phyloP scores from a whole-genome alignment of 116 monocot genomes.

The Cymodocea nodosa region DNA sequence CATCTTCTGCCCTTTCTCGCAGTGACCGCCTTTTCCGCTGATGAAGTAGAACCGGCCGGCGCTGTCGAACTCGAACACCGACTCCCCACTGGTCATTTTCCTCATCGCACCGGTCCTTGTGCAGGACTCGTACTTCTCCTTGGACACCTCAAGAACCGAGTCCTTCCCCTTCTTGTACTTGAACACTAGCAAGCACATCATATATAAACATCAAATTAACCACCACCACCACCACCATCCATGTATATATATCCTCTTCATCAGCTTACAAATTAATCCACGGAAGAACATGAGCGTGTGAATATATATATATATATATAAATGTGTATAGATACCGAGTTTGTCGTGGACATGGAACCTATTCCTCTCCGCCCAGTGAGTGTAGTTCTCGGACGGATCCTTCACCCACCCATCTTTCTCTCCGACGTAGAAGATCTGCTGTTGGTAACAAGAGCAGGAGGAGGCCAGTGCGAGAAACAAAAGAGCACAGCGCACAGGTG shows the following conservation, averaged over 20 bases:
- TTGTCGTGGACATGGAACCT: conserved; percentile 11
- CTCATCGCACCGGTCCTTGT: conserved; percentile 20
- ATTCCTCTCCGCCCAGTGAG: conserved; percentile 9
- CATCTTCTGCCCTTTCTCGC: conserved; percentile 45
- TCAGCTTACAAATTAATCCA: too few species aligned
- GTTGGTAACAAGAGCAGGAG: neutral
- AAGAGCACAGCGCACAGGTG: neutral
- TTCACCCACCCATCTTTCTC: neutral
- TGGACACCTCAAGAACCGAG: conserved; percentile 42
- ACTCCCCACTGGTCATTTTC: conserved; percentile 22
- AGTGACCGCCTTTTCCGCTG: conserved; percentile 29
- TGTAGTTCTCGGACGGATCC: neutral
- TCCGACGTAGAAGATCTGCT: neutral
- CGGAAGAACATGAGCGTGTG: too few species aligned
- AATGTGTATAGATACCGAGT: too few species aligned
- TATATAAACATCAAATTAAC: too few species aligned
- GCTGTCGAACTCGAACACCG: conserved; percentile 27
- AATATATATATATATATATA: too few species aligned
- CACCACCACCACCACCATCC: too few species aligned
- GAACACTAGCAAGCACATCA: conserved; percentile 63
- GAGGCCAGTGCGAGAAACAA: neutral
- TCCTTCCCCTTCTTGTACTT: conserved; percentile 50
- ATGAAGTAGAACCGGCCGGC: conserved; percentile 70
- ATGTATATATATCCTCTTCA: too few species aligned
- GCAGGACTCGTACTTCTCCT: conserved; percentile 42